These are phyloP conservation scores for Microdochium nivale DNA, from an alignment of 2,329 filamentous ascomycete genomes.

Conservation along the genomic window DNA sequence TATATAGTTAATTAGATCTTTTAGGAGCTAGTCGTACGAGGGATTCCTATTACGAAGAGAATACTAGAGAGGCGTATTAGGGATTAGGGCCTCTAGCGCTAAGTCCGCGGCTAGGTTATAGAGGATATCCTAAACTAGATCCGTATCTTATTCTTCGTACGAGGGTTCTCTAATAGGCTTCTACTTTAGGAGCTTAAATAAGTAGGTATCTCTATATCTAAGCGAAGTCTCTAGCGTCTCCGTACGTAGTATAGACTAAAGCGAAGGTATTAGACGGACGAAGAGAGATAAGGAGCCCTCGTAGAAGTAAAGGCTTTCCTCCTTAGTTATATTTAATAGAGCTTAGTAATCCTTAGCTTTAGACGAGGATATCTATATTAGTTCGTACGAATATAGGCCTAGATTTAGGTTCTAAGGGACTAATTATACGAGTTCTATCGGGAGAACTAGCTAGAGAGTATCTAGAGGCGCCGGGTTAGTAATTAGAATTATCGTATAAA, in stretches of 20 bases:
- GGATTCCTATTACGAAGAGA: neutral
- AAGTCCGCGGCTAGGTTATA: neutral
- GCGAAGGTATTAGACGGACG: neutral
- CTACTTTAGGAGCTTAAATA: neutral
- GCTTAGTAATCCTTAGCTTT: neutral
- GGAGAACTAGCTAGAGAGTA: neutral
- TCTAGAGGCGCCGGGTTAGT: neutral
- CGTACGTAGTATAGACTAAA: neutral
- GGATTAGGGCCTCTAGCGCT: neutral
- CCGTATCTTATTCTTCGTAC: neutral
- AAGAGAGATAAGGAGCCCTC: neutral
- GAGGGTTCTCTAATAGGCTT: neutral
- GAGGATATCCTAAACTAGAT: neutral
- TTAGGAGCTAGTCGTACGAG: neutral
- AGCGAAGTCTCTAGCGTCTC: neutral
- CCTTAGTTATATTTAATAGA: neutral
- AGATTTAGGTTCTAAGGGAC: neutral
- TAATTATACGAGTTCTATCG: neutral
- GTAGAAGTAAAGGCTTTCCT: neutral
- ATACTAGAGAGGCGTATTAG: neutral
- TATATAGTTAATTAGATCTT: neutral
- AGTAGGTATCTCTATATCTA: neutral
- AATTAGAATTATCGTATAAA: neutral
- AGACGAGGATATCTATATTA: neutral
- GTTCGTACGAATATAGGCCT: neutral